Evolutionary conservation across 345 rosid species (phyloP), one percentile per base, ranked within the genome.

Genomic region (Eutrema heterophyllum): DNA sequence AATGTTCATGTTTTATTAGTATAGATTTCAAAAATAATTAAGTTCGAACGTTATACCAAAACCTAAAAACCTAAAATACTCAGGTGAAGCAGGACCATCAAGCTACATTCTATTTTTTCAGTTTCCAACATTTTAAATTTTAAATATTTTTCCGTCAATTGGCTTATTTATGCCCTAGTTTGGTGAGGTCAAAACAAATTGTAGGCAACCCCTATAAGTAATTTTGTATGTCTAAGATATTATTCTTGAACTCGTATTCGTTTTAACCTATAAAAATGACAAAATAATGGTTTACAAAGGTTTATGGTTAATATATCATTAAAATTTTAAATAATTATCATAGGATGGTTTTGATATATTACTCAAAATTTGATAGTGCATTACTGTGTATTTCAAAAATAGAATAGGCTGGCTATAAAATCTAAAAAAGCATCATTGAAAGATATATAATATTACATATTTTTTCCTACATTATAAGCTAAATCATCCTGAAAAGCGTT

Each of bases 11-110:
- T 21, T 21, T 21, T 21, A 21, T 1, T 21, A 21, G 24, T 21
- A 21, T 1, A 21, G 24, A 21, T 21, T 21, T 21, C 24, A 21
- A 21, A 1, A 21, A 21, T 21, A 21, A 21, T 21, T 21, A 21
- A 21, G 2, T 21, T 21, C 24, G 1, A 21, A 21, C 24, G 24
- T 1, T 21, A 21, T 21, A 1, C n/a, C n/a, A n/a, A n/a, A n/a
- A n/a, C n/a, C n/a, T 21, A 21, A 21, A 21, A 21, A 21, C 24
- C 24, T 21, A 21, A 21, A n/a, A n/a, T n/a, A n/a, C n/a, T n/a
- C n/a, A n/a, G n/a, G n/a, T n/a, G n/a, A n/a, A 69, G 57, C 53
- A 41, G 56, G 74, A 68, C 74, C 79, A 75, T 75, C 64, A 29
- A 29, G 4, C 46, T 61, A 75, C 70, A 68, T 68, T 75, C 64